Base-by-base conservation (phyloP, 768 basidiomycete species). In the Sporobolomyces phaffii region DNA sequence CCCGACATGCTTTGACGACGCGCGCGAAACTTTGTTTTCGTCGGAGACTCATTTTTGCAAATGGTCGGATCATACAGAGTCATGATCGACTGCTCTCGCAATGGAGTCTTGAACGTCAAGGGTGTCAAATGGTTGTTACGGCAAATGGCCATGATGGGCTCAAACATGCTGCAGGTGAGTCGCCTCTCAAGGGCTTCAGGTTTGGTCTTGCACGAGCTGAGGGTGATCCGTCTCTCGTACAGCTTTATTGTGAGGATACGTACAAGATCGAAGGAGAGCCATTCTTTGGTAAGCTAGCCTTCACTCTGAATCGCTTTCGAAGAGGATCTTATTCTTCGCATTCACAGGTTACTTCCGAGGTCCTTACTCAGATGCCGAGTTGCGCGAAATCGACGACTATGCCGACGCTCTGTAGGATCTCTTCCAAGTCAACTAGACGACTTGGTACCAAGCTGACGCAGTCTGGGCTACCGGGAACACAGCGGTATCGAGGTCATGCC, bases 81-180 rank as follows among this genome's bases (percentile, higher is more conserved):
- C 40, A 68, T 74, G 73, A 65, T 74, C 22, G 73, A 74, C 48
- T 74, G 73, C 53, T 72, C 70, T 28, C 45, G 73, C 3, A 74
- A 74, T 40, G 73, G 73, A 3, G 73, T 74, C 2, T 54, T 74
- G 24, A 60, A 31, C 17, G 68, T 69, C 24, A 54, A 57, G 1
- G 41, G 49, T n/a, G 71, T 70, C 45, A 65, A 70, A 48, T 60
- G 34, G 33, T 40, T 74, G n/a, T 52, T 69, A 1, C 54, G 70
- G 5, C 59, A 69, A 28, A 47, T 72, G 50, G 73, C 73, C 6
- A 22, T 64, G 8, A 62, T 65, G 53, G 73, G 73, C 0, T 38
- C 11, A 22, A 72, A 74, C 71, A 65, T 72, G 60, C 60, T 74
- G 0, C 70, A 73, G 65, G 70, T 67, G 3, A 49, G 61, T 33